Conservation (phyloP, 2,329 filamentous ascomycete genomes). For the Cercospora sojina region DNA sequence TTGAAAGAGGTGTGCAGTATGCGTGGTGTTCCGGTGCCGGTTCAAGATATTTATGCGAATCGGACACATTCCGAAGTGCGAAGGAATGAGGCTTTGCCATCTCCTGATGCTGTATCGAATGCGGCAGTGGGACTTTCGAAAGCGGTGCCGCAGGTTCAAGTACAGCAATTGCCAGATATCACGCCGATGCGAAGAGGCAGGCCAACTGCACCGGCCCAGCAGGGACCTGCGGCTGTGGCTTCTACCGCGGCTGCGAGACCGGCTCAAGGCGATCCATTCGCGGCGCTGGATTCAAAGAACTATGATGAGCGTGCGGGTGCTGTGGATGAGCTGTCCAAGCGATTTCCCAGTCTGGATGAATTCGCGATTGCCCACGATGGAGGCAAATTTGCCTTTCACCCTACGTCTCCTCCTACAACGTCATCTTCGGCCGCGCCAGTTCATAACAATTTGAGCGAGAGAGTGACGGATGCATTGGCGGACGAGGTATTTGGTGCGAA, state of each 20-base stretch:
- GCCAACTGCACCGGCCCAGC: conserved; percentile 53
- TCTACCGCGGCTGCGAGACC: conserved; percentile 67
- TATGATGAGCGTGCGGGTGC: conserved; percentile 49
- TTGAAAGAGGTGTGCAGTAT: conserved; percentile 82
- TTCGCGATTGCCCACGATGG: conserved; percentile 82
- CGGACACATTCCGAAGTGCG: conserved; percentile 64
- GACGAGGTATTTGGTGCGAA: conserved; percentile 73
- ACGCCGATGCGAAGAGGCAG: conserved; percentile 90
- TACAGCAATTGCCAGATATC: conserved; percentile 79
- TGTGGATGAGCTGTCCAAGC: conserved; percentile 75
- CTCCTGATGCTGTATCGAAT: conserved; percentile 46
- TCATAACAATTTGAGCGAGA: conserved; percentile 59
- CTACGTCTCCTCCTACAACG: conserved; percentile 30
- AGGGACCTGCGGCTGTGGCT: conserved; percentile 38
- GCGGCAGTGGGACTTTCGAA: conserved; percentile 71
- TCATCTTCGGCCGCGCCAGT: conserved; percentile 46
- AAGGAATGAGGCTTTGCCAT: conserved; percentile 59
- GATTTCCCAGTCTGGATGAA: conserved; percentile 89
- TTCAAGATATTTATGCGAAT: conserved; percentile 68
- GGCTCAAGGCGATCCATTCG: conserved; percentile 81
- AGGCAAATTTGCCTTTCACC: conserved; percentile 23
- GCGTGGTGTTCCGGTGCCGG: conserved; percentile 78
- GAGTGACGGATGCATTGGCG: conserved; percentile 72
- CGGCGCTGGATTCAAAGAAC: conserved; percentile 73
- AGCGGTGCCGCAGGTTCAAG: conserved; percentile 68